Conservation (phyloP, 2,329 filamentous ascomycete species). For the Aaosphaeria arxii region DNA sequence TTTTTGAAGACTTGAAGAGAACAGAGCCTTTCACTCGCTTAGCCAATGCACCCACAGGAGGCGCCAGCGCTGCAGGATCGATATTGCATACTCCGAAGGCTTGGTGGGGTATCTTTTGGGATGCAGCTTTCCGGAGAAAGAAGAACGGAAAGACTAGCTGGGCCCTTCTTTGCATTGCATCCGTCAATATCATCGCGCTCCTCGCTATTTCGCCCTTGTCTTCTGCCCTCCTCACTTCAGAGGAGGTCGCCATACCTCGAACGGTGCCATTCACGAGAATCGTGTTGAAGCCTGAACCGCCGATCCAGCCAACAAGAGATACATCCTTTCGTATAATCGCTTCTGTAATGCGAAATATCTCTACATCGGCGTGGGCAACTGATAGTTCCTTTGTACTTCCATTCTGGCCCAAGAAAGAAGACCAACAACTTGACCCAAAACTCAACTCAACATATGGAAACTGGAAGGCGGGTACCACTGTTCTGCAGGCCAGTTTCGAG, state of each 20-base stretch:
- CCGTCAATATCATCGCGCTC: neutral
- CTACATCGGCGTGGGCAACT: conserved; percentile 26
- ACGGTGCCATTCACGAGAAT: neutral
- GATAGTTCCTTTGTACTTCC: conserved; percentile 20
- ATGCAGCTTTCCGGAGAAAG: neutral
- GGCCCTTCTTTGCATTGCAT: neutral
- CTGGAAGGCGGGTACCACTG: neutral
- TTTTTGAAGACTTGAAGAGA: conserved; percentile 20
- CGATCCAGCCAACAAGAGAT: conserved; percentile 4
- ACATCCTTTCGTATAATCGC: conserved; percentile 21
- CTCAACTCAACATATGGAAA: neutral
- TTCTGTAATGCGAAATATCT: conserved; percentile 19
- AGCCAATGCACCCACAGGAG: conserved; percentile 5
- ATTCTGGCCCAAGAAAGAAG: conserved; percentile 14
- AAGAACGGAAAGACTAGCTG: neutral
- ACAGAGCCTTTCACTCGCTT: conserved; percentile 23
- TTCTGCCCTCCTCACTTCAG: neutral
- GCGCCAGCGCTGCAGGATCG: conserved; percentile 5
- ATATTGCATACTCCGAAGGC: neutral
- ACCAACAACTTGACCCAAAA: neutral
- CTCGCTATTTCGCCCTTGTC: neutral
- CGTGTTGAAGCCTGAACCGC: too few species aligned
- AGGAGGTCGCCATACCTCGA: neutral
- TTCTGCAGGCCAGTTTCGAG: neutral
- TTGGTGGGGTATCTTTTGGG: neutral